phyloP scores from a whole-genome alignment of 2,329 filamentous ascomycete species.

The Hypomyces perniciosus region DNA sequence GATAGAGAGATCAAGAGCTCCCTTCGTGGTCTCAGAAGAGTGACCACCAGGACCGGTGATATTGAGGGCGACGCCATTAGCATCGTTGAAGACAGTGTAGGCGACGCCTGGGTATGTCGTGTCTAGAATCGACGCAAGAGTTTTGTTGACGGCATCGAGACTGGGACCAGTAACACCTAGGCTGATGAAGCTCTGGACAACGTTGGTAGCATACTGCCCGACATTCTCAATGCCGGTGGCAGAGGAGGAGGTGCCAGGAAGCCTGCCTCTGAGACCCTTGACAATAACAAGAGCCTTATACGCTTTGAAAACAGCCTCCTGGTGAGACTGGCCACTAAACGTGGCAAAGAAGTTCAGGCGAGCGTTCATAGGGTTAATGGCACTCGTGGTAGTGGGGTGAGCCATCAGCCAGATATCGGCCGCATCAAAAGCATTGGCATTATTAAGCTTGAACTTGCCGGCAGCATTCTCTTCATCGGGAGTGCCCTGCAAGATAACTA shows the following conservation, averaged over 20 bases:
- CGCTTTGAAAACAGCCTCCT: neutral
- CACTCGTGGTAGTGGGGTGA: constrained; percentile 16
- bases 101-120: neutral
- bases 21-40: neutral
- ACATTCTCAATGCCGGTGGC: neutral
- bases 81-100: neutral
- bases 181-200: neutral
- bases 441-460: constrained; percentile 27
- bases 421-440: constrained; percentile 20
- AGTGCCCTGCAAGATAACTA: constrained; percentile 34
- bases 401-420: constrained; percentile 24
- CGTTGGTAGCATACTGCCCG: neutral
- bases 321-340: neutral
- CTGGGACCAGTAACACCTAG: neutral
- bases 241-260: neutral
- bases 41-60: neutral
- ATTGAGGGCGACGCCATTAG: neutral
- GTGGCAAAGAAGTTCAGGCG: constrained; percentile 1
- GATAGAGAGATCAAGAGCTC: neutral
- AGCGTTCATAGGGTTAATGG: neutral
- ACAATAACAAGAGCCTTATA: neutral
- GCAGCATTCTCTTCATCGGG: constrained; percentile 39
- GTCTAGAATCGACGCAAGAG: neutral
- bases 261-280: neutral
- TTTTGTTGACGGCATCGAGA: neutral